A percentile compares a stretch with the other conserved stretches of the same genome.
These are phyloP conservation scores for Solanum tarapatanum DNA, from an alignment of 257 asterid genomes.

Conservation along the genomic window DNA sequence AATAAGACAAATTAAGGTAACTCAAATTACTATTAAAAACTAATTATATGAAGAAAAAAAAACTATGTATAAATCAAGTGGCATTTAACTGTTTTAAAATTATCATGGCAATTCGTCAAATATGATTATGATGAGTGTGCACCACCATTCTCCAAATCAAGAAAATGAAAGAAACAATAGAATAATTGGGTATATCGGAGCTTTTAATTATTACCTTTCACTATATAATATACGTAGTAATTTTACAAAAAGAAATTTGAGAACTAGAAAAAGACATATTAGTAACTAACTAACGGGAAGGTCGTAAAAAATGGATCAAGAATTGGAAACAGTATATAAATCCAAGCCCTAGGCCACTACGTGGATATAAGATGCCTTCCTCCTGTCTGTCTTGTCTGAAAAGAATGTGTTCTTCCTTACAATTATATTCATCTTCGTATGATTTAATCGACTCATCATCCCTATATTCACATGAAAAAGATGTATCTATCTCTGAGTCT, in stretches of 20 bases:
- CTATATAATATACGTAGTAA: not conserved
- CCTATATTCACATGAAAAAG: not conserved
- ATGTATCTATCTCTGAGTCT: not conserved
- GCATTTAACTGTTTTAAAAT: not conserved
- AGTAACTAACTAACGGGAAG: not conserved
- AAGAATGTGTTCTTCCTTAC: not conserved
- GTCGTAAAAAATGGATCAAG: not conserved
- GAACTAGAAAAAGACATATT: not conserved
- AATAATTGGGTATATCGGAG: no score
- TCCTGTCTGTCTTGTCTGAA: not conserved
- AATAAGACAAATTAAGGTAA: not conserved
- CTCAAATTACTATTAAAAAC: not conserved
- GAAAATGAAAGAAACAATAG: not conserved
- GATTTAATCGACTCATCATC: not conserved
- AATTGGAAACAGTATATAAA: not conserved
- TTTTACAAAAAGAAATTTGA: not conserved
- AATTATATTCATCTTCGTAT: not conserved
- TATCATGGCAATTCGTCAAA: not conserved
- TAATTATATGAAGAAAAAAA: not conserved
- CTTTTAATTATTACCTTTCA: not conserved
- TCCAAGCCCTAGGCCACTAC: not conserved
- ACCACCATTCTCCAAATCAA: not conserved
- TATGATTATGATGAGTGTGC: not conserved
- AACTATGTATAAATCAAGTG: not conserved
- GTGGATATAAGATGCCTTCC: not conserved